These are phyloP conservation scores for Tremellales sp. DNA, from an alignment of 1,284 basidiomycete species.

Conservation along the genomic window DNA sequence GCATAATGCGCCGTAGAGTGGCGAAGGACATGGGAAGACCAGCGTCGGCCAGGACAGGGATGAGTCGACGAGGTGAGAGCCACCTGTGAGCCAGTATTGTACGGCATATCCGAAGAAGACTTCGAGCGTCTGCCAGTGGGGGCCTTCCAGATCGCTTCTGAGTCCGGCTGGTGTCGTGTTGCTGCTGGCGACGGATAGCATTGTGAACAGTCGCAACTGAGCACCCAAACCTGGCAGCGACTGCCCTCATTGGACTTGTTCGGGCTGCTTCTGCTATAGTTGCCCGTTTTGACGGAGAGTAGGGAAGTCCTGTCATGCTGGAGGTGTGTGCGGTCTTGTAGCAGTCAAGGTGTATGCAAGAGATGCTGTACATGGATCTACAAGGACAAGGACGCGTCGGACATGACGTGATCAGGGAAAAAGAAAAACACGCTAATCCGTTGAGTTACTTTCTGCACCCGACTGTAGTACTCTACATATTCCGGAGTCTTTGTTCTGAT, in stretches of 20 bases:
- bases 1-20: slow-evolving; percentile 5
- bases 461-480: too few relatives aligned
- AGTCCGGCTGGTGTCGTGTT: neutral
- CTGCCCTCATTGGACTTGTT: neutral
- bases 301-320: neutral
- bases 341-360: neutral
- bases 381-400: neutral
- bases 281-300: slow-evolving; percentile 5
- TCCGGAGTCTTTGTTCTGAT: too few relatives aligned
- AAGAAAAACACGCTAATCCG: neutral
- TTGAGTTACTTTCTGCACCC: too few relatives aligned
- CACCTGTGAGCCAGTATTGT: neutral
- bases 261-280: slow-evolving; percentile 3
- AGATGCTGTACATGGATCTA: neutral
- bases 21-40: slow-evolving; percentile 4
- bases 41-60: neutral
- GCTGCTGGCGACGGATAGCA: neutral
- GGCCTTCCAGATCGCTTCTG: slow-evolving; percentile 1
- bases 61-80: neutral
- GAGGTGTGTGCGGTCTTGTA: slow-evolving; percentile 2
- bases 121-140: neutral
- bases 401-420: neutral
- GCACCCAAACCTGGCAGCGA: slow-evolving; percentile 1
- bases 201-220: slow-evolving; percentile 6
- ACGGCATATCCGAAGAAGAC: slow-evolving; percentile 1